These are phyloP conservation scores for Claviceps humidiphila DNA, from an alignment of 2,329 filamentous ascomycete genomes.

Conservation along the genomic window DNA sequence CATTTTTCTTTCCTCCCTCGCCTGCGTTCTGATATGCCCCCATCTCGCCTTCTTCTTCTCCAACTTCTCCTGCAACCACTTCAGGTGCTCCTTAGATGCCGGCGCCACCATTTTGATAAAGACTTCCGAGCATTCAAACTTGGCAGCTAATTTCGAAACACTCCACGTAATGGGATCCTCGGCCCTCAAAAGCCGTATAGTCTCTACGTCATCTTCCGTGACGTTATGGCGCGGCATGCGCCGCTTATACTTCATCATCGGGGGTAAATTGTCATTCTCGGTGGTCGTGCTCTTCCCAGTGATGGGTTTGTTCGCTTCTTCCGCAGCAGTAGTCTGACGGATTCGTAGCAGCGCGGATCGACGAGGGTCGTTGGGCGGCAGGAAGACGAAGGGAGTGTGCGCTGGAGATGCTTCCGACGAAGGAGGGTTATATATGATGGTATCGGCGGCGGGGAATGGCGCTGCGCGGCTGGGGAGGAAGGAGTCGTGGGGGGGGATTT, in stretches of 20 bases:
- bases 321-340: slow-evolving; percentile 20
- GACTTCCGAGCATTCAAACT: slow-evolving; percentile 40
- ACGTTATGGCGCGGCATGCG: slow-evolving; percentile 37
- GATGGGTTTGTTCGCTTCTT: slow-evolving; percentile 1
- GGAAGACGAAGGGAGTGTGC: slow-evolving; percentile 55
- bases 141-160: slow-evolving; percentile 36
- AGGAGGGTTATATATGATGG: slow-evolving; percentile 46
- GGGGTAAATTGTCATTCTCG: slow-evolving; percentile 18
- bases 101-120: slow-evolving; percentile 47
- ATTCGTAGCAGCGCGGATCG: slow-evolving; percentile 34
- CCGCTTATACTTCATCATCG: slow-evolving; percentile 20
- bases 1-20: slow-evolving; percentile 41
- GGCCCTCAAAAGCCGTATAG: slow-evolving; percentile 43
- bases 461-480: slow-evolving; percentile 32
- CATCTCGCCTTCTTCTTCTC: slow-evolving; percentile 40
- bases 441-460: slow-evolving; percentile 18
- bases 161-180: slow-evolving; percentile 43
- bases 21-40: slow-evolving; percentile 41
- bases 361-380: slow-evolving; percentile 43
- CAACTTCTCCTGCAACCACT: slow-evolving; percentile 29
- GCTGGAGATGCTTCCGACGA: slow-evolving; percentile 41
- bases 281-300: slow-evolving; percentile 5
- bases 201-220: slow-evolving; percentile 39
- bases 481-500: slow-evolving; percentile 46
- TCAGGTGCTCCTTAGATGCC: slow-evolving; percentile 33